Evolutionary conservation across 257 asterid genomes (phyloP).

Genomic region (Thymus quinquecostatus): DNA sequence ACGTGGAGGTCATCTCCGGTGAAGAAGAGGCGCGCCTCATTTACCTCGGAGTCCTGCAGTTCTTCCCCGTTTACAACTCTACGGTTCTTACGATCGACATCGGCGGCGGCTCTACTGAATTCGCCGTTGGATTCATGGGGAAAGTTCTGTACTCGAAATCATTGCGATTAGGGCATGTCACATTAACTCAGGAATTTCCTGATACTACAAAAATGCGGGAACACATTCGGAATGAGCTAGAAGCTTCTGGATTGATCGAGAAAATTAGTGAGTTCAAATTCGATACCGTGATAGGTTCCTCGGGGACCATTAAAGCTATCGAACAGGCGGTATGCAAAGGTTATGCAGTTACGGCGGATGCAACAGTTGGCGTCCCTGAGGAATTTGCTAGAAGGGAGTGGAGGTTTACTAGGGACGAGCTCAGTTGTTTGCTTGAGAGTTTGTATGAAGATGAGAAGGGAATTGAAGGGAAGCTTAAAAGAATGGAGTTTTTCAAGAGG

Average conservation of each 20-base stretch:
- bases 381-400: constrained; percentile 60
- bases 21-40: constrained; percentile 77
- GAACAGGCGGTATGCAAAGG: constrained; percentile 64
- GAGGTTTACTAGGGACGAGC: constrained; percentile 61
- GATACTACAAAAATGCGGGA: constrained; percentile 51
- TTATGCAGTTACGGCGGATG: constrained; percentile 43
- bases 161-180: constrained; percentile 70
- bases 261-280: constrained; percentile 48
- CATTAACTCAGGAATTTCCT: constrained; percentile 48
- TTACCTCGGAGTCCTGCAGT: constrained; percentile 75
- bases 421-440: constrained; percentile 55
- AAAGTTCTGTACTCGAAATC: constrained; percentile 54
- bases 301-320: constrained; percentile 76
- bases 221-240: constrained; percentile 46
- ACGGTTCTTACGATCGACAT: constrained; percentile 71
- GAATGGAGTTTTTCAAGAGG: constrained; percentile 47
- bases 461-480: constrained; percentile 48
- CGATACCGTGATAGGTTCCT: constrained; percentile 67
- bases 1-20: constrained; percentile 65
- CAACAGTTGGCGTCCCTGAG: constrained; percentile 41
- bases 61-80: constrained; percentile 48
- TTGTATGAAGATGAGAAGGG: constrained; percentile 49
- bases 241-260: constrained; percentile 49
- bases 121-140: constrained; percentile 60
- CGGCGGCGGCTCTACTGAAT: constrained; percentile 90